phyloP scores from a whole-genome alignment of 1,139 yeast genomes.

The Pichia sp. region DNA sequence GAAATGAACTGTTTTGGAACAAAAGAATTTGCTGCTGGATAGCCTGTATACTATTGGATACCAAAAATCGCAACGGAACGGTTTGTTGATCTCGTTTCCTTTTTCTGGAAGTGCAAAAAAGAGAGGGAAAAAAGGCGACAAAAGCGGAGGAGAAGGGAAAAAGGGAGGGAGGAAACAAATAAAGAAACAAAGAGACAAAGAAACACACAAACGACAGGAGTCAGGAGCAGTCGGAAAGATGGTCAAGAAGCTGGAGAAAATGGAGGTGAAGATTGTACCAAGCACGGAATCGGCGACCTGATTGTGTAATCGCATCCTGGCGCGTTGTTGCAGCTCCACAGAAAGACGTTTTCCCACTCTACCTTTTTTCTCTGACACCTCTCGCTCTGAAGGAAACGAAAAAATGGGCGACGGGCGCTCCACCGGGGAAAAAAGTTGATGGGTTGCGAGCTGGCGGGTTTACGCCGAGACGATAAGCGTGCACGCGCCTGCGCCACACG shows the following conservation, averaged over 20 bases:
- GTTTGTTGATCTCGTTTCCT: neutral
- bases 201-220: neutral
- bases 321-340: neutral
- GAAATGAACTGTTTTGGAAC: neutral
- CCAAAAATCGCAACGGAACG: neutral
- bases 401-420: too few relatives aligned
- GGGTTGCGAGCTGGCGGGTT: neutral
- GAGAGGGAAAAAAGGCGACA: neutral
- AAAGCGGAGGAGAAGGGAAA: neutral
- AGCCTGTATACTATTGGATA: neutral
- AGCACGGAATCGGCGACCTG: neutral
- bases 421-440: neutral
- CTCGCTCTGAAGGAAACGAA: neutral
- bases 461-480: neutral
- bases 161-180: neutral
- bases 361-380: neutral
- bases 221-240: too few relatives aligned
- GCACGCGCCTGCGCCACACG: neutral
- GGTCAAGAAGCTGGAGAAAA: neutral
- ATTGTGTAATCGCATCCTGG: neutral
- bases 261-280: neutral
- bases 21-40: too few relatives aligned
- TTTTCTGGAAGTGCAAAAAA: neutral
- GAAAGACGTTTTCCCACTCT: neutral
- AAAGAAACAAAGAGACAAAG: neutral